Evolutionary conservation across 352 stramenopile species (phyloP), one percentile per base, ranked within the genome.

Genomic region (Globisporangium irregulare): DNA sequence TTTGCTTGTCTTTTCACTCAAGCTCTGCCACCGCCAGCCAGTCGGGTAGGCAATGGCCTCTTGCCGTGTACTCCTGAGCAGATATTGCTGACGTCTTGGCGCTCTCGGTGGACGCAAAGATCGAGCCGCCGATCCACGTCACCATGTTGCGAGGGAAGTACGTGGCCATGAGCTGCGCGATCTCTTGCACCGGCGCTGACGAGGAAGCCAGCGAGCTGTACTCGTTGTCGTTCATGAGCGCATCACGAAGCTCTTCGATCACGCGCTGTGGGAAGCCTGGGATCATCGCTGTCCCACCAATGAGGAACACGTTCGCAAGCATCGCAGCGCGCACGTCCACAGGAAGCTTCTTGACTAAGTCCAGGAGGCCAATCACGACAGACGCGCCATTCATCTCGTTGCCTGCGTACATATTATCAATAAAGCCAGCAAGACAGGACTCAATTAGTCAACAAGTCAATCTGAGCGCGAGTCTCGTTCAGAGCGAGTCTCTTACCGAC

Each of bases 201-300:
- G 65, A 59, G 24, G 84, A 72, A n/a, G 81, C 74, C 38, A 80
- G 68, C 15, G 59, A 61, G 12, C 60, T 64, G 53, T 72, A 78
- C 24, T 87, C 74, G 38, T 82, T 78, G 41, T 86, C 69, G 18
- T 81, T 50, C 24, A 64, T 68, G 2, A 92, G 61, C 20, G 61
- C 66, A 5, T 79, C 68, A 1, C 67, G 68, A 4, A 93, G 51
- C 57, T 93, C 83, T 25, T 74, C 76, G 24, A 81, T 50, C 29
- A 93, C 65, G 20, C 87, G 80, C 27, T 76, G 70, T 18, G 73
- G 57, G 48, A 95, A 87, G 8, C 85, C 85, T 63, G 86, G 84
- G 62, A 96, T 75, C 88, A 96, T 96, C 41, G 81, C 75, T 3
- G 78, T 81, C 48, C 88, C 88, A 29, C 88, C 88, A 25, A 94